Evolutionary conservation across 2,329 filamentous ascomycete genomes (phyloP).

Genomic region (Venturia aucupariae): DNA sequence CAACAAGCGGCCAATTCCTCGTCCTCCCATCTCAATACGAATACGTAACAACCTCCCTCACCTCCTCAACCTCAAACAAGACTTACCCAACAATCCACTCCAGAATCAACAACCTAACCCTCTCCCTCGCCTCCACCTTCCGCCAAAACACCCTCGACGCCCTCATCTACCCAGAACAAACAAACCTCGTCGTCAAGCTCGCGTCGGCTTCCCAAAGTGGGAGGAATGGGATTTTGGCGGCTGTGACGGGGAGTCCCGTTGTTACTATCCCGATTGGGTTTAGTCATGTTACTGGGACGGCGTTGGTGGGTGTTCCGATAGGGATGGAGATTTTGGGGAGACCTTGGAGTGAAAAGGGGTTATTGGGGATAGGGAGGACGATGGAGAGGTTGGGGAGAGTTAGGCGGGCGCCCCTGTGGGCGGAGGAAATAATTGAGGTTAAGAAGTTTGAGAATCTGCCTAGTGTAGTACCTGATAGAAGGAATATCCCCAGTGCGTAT

Average conservation of each 20-base stretch:
- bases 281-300: constrained; percentile 38
- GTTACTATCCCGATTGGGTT: constrained; percentile 47
- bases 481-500: constrained; percentile 38
- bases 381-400: constrained; percentile 40
- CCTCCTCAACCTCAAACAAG: constrained; percentile 43
- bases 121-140: constrained; percentile 44
- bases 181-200: constrained; percentile 51
- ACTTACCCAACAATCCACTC: constrained; percentile 41
- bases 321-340: constrained; percentile 55
- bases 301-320: constrained; percentile 50
- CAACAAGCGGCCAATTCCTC: constrained; percentile 39
- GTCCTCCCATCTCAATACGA: constrained; percentile 51
- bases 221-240: constrained; percentile 49
- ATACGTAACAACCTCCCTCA: constrained; percentile 42
- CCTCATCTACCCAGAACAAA: constrained; percentile 56
- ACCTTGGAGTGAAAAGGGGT: constrained; percentile 45
- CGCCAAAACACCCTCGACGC: constrained; percentile 42
- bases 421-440: constrained; percentile 30
- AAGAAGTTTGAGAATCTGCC: constrained; percentile 37
- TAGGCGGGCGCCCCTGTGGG: constrained; percentile 40
- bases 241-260: constrained; percentile 44
- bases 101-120: constrained; percentile 45
- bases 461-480: constrained; percentile 32
- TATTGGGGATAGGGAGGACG: constrained; percentile 45
- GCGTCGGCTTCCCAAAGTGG: constrained; percentile 49